These are phyloP conservation scores for Colletotrichum theobromicola DNA, from an alignment of 2,329 filamentous ascomycete genomes.

Conservation along the genomic window DNA sequence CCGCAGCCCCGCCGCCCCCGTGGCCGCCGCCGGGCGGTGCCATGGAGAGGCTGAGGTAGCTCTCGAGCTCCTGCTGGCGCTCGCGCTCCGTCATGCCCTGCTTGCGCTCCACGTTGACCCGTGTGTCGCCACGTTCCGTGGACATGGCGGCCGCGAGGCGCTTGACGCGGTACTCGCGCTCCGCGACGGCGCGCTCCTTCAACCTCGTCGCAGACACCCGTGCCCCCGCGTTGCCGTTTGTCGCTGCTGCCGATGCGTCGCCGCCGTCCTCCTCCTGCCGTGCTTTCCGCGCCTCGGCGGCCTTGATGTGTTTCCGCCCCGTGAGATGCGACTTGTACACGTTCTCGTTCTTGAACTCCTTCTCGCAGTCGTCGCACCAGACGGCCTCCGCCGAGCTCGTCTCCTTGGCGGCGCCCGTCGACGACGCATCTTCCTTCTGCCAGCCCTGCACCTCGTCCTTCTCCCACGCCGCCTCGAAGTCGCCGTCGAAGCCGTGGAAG, in stretches of 20 bases:
- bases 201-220: conserved; percentile 57
- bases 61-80: conserved; percentile 90
- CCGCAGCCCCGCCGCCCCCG: conserved; percentile 29
- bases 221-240: conserved; percentile 26
- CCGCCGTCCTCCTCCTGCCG: conserved; percentile 43
- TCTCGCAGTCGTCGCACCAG: conserved; percentile 92
- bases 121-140: conserved; percentile 85
- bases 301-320: conserved; percentile 92
- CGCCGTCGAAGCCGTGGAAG: conserved; percentile 76
- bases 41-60: conserved; percentile 70
- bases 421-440: conserved; percentile 60
- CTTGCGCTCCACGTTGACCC: conserved; percentile 93
- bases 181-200: conserved; percentile 90
- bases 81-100: conserved; percentile 98
- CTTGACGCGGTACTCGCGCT: conserved; percentile 84
- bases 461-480: conserved; percentile 86
- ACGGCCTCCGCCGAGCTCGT: conserved; percentile 64
- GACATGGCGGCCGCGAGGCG: conserved; percentile 83
- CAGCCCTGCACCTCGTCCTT: conserved; percentile 82
- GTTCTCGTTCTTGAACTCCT: conserved; percentile 94
- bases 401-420: conserved; percentile 36
- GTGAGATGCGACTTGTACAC: conserved; percentile 89
- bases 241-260: conserved; percentile 27
- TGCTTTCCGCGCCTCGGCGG: conserved; percentile 69
- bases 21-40: conserved; percentile 33